Conservation (phyloP, 1,139 yeast species). For the Wickerhamiella infanticola region DNA sequence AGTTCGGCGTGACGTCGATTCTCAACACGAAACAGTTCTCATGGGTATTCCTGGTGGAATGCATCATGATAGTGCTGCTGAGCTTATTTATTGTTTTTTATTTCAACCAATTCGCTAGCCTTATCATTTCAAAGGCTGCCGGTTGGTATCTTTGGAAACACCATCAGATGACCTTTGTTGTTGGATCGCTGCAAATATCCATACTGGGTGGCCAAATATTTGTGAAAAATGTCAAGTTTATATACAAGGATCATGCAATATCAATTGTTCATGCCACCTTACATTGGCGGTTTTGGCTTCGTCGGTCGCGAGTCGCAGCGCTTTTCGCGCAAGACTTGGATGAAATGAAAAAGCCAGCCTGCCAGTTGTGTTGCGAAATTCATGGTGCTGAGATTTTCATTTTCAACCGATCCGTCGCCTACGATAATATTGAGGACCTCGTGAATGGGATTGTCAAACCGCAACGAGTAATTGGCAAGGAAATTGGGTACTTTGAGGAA, state of each 20-base stretch:
- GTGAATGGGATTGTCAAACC: neutral
- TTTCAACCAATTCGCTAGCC: slow-evolving; percentile 62
- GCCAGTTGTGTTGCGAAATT: slow-evolving; percentile 42
- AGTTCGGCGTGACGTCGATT: slow-evolving; percentile 18
- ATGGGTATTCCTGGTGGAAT: slow-evolving; percentile 75
- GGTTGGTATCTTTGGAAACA: slow-evolving; percentile 50
- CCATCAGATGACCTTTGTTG: slow-evolving; percentile 38
- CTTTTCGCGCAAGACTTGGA: slow-evolving; percentile 16
- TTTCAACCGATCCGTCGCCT: slow-evolving; percentile 65
- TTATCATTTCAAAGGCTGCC: slow-evolving; percentile 35
- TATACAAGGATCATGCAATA: slow-evolving; percentile 55
- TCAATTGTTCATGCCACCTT: slow-evolving; percentile 54
- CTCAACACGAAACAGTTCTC: slow-evolving; percentile 31
- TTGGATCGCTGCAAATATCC: slow-evolving; percentile 63
- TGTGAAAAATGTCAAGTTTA: slow-evolving; percentile 56
- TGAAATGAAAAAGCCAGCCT: slow-evolving; percentile 33
- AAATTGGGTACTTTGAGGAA: slow-evolving; percentile 12
- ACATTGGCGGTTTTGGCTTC: slow-evolving; percentile 87
- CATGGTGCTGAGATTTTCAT: slow-evolving; percentile 73
- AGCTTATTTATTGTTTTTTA: slow-evolving; percentile 55
- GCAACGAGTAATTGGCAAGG: neutral
- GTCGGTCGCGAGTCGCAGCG: slow-evolving; percentile 35
- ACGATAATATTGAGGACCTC: slow-evolving; percentile 30
- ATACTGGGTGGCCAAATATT: slow-evolving; percentile 70
- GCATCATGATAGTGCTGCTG: slow-evolving; percentile 55